Conservation (phyloP, 441 rosid genomes). For the Brassica balearica region DNA sequence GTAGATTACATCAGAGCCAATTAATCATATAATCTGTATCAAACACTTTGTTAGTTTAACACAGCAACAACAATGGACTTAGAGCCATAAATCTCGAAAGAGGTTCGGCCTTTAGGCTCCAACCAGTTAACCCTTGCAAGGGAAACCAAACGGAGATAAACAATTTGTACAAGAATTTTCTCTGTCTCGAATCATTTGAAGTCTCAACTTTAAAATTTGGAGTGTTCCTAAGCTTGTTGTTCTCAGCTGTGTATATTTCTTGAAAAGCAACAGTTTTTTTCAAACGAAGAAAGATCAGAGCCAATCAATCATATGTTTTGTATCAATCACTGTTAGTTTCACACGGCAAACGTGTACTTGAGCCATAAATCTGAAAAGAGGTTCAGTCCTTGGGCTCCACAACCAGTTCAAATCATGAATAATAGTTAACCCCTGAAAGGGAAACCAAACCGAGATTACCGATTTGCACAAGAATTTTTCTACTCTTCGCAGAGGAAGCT, state of each 20-base stretch:
- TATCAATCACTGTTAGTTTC: constrained; percentile 17
- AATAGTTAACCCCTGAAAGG: constrained; percentile 3
- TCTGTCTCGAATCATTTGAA: too few relatives aligned
- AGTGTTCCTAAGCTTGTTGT: too few relatives aligned
- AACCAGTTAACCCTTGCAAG: constrained; percentile 7
- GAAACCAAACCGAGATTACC: constrained; percentile 33
- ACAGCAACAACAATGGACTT: constrained; percentile 10
- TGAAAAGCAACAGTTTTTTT: not conserved
- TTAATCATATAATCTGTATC: constrained; percentile 29
- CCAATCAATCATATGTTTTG: constrained; percentile 26
- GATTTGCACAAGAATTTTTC: constrained; percentile 29
- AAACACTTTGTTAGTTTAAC: constrained; percentile 12
- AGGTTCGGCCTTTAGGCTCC: constrained; percentile 10
- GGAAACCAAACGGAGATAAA: constrained; percentile 32
- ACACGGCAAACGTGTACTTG: constrained; percentile 15
- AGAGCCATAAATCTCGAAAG: constrained; percentile 27
- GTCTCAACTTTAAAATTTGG: too few relatives aligned
- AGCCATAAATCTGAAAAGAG: constrained; percentile 33
- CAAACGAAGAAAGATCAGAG: constrained; percentile 12
- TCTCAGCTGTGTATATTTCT: not conserved
- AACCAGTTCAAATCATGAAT: constrained; percentile 23
- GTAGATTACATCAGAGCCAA: constrained; percentile 20
- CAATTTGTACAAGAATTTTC: constrained; percentile 19
- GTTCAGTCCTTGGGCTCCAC: constrained; percentile 15
- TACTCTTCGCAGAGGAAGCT: not conserved